Conservation (phyloP, 495 filamentous ascomycete genomes). For the Penicillium riverlandense region DNA sequence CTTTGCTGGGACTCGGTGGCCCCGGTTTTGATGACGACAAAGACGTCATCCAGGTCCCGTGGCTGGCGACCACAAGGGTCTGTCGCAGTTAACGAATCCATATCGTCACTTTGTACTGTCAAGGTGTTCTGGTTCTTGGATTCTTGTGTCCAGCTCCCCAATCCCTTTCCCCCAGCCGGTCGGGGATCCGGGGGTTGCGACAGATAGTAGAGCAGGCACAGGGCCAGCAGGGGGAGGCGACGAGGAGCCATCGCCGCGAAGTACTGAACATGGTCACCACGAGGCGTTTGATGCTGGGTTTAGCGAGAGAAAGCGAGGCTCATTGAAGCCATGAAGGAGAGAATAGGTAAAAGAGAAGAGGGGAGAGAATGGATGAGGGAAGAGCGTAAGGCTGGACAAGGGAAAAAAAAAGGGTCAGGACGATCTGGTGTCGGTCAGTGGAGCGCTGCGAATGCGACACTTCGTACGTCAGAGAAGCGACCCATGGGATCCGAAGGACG, state of each 20-base stretch:
- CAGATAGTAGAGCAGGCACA: conserved; percentile 13
- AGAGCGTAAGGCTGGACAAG: background rate
- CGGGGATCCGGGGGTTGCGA: conserved; percentile 2
- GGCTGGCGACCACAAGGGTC: conserved; percentile 13
- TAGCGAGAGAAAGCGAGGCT: background rate
- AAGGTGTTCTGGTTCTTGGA: too few species aligned
- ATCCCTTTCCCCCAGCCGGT: too few species aligned
- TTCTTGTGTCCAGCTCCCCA: background rate
- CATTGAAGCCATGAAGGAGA: background rate
- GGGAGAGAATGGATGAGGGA: background rate
- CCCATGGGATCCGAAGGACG: conserved; percentile 11
- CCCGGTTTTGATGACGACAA: conserved; percentile 38
- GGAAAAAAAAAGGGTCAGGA: conserved; percentile 10
- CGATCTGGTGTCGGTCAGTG: background rate
- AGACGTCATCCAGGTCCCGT: conserved; percentile 25
- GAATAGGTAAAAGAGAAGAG: background rate
- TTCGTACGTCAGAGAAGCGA: conserved; percentile 6
- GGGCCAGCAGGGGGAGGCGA: conserved; percentile 18
- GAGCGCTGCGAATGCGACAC: conserved; percentile 3
- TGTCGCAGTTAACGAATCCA: background rate
- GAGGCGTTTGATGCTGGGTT: background rate
- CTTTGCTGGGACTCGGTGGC: conserved; percentile 32
- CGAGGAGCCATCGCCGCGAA: conserved; percentile 22
- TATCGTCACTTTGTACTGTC: too few species aligned
- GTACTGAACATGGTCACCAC: conserved; percentile 16